Evolutionary conservation across 129 eudicot species (phyloP).

Genomic region (Flaveria linearis): DNA sequence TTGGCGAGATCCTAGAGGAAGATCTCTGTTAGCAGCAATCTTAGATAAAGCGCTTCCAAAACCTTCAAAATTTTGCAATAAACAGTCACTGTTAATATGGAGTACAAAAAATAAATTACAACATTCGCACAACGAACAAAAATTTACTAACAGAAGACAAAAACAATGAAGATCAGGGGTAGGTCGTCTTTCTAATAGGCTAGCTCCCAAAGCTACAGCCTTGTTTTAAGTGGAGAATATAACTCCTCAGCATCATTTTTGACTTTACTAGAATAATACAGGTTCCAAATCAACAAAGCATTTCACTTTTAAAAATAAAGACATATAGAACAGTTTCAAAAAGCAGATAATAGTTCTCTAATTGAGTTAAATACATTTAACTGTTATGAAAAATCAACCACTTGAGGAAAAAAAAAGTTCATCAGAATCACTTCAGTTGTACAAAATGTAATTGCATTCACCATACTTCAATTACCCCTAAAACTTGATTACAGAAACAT

Average conservation of each 20-base stretch:
- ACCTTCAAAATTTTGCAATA: slow-evolving; percentile 54
- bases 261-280: not conserved
- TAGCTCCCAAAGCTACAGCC: not conserved
- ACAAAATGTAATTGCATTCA: no score
- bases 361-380: not conserved
- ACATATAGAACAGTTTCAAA: slow-evolving; percentile 3
- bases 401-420: not conserved
- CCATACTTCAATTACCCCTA: no score
- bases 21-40: slow-evolving; percentile 83
- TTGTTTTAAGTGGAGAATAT: not conserved
- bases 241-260: slow-evolving; percentile 10
- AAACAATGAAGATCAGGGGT: not conserved
- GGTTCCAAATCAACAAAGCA: not conserved
- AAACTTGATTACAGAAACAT: no score
- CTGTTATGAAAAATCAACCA: slow-evolving; percentile 12
- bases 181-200: not conserved
- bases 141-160: no score
- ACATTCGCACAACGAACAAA: not conserved
- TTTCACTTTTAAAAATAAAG: not conserved
- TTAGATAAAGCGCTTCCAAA: slow-evolving; percentile 82
- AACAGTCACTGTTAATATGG: slow-evolving; percentile 11
- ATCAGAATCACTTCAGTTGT: slow-evolving; percentile 9
- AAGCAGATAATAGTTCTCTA: slow-evolving; percentile 10
- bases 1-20: slow-evolving; percentile 82
- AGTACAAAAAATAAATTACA: not conserved